Conservation (phyloP, 345 rosid genomes). For the Corchorus olitorius region DNA sequence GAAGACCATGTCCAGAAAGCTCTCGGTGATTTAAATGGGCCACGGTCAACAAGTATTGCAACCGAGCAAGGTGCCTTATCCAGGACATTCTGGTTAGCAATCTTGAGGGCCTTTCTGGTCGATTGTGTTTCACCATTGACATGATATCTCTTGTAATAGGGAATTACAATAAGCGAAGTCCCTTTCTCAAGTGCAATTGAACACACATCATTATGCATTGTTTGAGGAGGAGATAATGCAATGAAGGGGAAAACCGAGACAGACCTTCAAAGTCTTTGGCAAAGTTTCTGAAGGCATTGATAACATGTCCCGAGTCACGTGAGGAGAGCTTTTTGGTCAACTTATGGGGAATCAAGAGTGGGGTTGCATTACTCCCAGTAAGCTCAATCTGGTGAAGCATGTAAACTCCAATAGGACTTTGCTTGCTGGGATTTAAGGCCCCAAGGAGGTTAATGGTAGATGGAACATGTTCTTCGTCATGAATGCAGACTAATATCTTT, state of each 20-base stretch:
- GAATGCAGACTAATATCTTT: constrained; percentile 64
- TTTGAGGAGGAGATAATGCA: constrained; percentile 51
- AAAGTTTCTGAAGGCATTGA: constrained; percentile 76
- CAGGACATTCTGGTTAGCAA: too few species aligned
- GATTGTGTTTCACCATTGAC: too few species aligned
- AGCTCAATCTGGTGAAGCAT: constrained; percentile 92
- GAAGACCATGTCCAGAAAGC: too few species aligned
- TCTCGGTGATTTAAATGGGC: too few species aligned
- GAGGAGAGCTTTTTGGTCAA: constrained; percentile 37
- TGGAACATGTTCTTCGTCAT: constrained; percentile 82
- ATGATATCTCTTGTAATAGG: too few species aligned
- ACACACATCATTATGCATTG: too few species aligned
- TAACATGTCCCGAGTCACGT: constrained; percentile 79
- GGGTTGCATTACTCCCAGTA: constrained; percentile 74
- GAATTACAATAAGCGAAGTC: too few species aligned
- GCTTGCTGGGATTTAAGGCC: constrained; percentile 70
- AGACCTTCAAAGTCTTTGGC: constrained; percentile 49
- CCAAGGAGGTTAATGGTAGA: constrained; percentile 79
- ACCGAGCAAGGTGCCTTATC: too few species aligned
- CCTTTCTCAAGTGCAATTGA: too few species aligned
- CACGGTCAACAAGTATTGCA: too few species aligned
- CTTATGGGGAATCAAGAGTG: constrained; percentile 83
- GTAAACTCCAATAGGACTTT: constrained; percentile 69
- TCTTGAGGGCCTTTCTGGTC: too few species aligned
- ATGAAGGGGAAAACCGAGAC: constrained; percentile 74